Base-by-base conservation (phyloP, 768 basidiomycete species). In the Mycena filopes region DNA sequence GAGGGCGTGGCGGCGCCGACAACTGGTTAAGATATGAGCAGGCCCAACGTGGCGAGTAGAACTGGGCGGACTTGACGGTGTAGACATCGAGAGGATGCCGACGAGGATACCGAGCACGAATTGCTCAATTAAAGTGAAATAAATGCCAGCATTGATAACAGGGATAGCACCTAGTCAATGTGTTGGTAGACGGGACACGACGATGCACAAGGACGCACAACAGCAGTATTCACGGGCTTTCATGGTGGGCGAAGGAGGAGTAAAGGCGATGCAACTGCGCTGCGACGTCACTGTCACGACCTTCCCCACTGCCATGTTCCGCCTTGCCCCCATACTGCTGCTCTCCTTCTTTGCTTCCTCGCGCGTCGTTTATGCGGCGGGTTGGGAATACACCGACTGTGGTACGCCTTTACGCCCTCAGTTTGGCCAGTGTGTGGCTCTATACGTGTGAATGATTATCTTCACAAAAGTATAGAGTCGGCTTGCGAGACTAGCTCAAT, bases 211-310 rank as follows among this genome's bases (percentile, higher is more conserved):
- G 20, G 41, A 38, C 63, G 6, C 7, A 69, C 93, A 94, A 77
- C 95, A 98, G 73, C 95, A 98, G 74, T 95, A 96, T 51, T 94
- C 90, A 80, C 93, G 87, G 54, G 89, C 79, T 76, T 89, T 92
- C 90, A 92, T 91, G 73, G 70, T 71, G 74, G 65, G 66, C 67
- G 46, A 60, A 50, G 68, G 61, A 70, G 65, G 66, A 60, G 40
- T 60, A 48, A 65, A 31, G 38, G 54, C 36, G 10, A 31, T 50
- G 55, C 41, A 12, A 6, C 48, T 33, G 25, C 28, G 50, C 28
- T 28, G 45, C 50, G 47, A 43, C 53, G 41, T 57, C 54, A 55
- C 50, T 40, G 26, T 59, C 63, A 63, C 54, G 25, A 16, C 33
- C 31, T 45, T 21, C 26, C 15, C 1, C 12, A 55, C 46, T 1